Evolutionary conservation across 2,329 filamentous ascomycete genomes (phyloP).

Genomic region (Aplosporella prunicola): DNA sequence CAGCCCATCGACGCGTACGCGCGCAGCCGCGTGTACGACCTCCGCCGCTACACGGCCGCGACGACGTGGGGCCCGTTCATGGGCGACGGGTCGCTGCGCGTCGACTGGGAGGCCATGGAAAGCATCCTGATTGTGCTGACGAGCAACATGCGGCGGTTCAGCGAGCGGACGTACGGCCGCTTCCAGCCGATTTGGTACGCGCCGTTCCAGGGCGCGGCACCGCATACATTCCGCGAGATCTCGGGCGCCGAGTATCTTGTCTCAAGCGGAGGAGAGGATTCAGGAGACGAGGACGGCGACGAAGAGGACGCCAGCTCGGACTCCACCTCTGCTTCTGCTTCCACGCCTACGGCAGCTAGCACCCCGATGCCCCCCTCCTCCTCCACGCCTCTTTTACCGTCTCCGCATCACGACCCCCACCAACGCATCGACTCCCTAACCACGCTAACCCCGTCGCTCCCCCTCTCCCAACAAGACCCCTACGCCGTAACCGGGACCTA

Average conservation of each 20-base stretch:
- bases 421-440: too few relatives aligned
- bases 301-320: too few relatives aligned
- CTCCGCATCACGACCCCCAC: too few relatives aligned
- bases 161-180: constrained; percentile 16
- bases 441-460: too few relatives aligned
- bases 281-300: too few relatives aligned
- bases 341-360: too few relatives aligned
- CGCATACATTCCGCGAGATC: constrained; percentile 12
- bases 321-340: too few relatives aligned
- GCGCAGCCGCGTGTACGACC: constrained; percentile 61
- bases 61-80: constrained; percentile 65
- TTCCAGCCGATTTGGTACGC: constrained; percentile 23
- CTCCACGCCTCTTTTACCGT: too few relatives aligned
- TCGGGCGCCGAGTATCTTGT: background rate
- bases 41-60: constrained; percentile 54
- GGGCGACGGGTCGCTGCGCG: constrained; percentile 49
- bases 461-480: constrained; percentile 56
- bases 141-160: constrained; percentile 44
- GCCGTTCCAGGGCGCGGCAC: constrained; percentile 21
- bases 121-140: constrained; percentile 61
- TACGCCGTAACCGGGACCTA: constrained; percentile 64
- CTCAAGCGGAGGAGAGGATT: background rate
- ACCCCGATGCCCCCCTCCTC: too few relatives aligned
- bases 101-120: constrained; percentile 76
- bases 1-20: constrained; percentile 50